Conservation (phyloP, 2,329 filamentous ascomycete species). For the Fusarium sublunatum region DNA sequence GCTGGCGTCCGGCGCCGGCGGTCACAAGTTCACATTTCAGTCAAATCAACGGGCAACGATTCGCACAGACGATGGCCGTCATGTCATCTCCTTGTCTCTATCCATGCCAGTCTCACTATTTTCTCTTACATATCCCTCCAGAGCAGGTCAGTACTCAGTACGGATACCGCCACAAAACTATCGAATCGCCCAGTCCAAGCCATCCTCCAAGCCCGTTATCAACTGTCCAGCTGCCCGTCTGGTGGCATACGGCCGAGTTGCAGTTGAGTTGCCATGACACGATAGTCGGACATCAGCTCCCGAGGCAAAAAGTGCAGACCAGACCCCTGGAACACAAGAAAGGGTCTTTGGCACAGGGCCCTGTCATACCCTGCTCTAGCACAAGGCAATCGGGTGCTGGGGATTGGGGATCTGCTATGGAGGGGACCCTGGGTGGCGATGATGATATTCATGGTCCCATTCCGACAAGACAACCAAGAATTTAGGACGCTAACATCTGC, state of each 20-base stretch:
- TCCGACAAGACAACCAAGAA: conserved; percentile 17
- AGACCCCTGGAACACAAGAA: conserved; percentile 37
- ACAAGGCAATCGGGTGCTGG: conserved; percentile 2
- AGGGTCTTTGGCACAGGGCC: conserved; percentile 17
- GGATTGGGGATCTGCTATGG: conserved; percentile 10
- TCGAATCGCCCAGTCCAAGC: conserved; percentile 19
- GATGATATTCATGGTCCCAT: conserved; percentile 32
- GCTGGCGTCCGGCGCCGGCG: conserved; percentile 40
- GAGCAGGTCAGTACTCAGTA: too few species aligned
- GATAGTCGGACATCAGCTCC: conserved; percentile 30
- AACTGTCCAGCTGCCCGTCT: conserved; percentile 23
- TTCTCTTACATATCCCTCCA: conserved; percentile 1
- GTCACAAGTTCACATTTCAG: conserved; percentile 42
- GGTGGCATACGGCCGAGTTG: conserved; percentile 9
- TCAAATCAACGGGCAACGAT: conserved; percentile 29
- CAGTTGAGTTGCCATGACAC: conserved; percentile 9
- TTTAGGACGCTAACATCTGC: conserved; percentile 1
- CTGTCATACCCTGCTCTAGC: conserved; percentile 28
- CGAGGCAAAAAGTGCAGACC: conserved; percentile 25
- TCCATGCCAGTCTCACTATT: conserved; percentile 24
- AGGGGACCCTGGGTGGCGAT: conserved; percentile 32
- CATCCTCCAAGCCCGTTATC: conserved; percentile 19
- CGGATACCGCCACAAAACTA: conserved; percentile 35
- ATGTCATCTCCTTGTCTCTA: conserved; percentile 23
- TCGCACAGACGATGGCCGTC: conserved; percentile 6